A percentile compares a stretch with the other conserved stretches of the same genome.
phyloP scores from a whole-genome alignment of 768 basidiomycete species.

The Boletus rex-veris region DNA sequence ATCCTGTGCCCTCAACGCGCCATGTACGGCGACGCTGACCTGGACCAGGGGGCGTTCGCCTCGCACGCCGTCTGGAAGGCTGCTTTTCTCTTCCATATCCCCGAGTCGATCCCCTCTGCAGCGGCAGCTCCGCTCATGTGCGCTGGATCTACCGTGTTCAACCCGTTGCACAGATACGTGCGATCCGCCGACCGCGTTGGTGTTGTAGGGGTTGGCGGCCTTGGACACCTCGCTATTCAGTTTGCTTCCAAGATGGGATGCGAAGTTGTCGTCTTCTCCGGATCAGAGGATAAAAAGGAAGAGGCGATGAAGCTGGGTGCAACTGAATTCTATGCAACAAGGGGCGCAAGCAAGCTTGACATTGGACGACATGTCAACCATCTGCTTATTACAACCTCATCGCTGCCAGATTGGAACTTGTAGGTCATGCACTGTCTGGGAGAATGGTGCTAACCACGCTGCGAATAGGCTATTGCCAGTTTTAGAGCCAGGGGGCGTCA shows the following conservation, averaged over 20 bases:
- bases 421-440: constrained; percentile 6
- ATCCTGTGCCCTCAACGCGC: constrained; percentile 23
- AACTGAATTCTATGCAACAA: constrained; percentile 34
- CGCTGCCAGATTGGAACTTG: constrained; percentile 31
- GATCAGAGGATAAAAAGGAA: constrained; percentile 31
- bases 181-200: constrained; percentile 34
- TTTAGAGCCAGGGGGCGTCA: constrained; percentile 19
- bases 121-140: constrained; percentile 38
- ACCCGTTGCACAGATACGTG: constrained; percentile 25
- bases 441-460: neutral
- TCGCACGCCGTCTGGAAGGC: constrained; percentile 36
- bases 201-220: constrained; percentile 34
- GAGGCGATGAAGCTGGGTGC: constrained; percentile 35
- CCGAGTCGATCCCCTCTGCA: constrained; percentile 28
- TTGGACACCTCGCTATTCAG: constrained; percentile 16
- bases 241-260: constrained; percentile 35
- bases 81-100: constrained; percentile 35
- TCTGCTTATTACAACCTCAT: constrained; percentile 32
- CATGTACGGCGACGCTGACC: constrained; percentile 24
- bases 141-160: constrained; percentile 33
- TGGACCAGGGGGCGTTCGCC: constrained; percentile 35
- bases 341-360: constrained; percentile 23
- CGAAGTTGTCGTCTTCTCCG: constrained; percentile 35
- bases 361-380: constrained; percentile 27
- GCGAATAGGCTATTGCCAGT: constrained; percentile 26